phyloP scores from a whole-genome alignment of 1,284 basidiomycete genomes.

The Malassezia nana region DNA sequence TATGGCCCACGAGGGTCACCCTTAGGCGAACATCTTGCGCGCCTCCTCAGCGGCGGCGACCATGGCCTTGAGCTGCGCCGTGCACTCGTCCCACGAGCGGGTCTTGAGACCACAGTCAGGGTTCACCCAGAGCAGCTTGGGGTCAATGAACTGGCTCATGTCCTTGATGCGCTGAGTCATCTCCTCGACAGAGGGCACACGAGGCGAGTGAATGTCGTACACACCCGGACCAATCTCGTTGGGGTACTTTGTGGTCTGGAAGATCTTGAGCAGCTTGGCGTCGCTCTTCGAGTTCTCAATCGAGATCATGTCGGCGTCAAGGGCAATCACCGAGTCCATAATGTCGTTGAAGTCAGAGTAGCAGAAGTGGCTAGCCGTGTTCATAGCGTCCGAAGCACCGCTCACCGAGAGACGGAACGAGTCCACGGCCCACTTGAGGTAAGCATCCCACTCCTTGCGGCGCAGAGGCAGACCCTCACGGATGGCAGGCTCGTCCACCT shows the following conservation, averaged over 20 bases:
- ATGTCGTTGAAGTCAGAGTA: constrained; percentile 75
- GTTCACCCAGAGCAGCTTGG: constrained; percentile 63
- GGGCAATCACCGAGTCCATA: constrained; percentile 91
- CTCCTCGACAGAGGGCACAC: constrained; percentile 77
- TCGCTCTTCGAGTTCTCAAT: constrained; percentile 65
- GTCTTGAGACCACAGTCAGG: constrained; percentile 61
- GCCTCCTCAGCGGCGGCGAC: constrained; percentile 62
- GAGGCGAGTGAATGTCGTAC: constrained; percentile 95
- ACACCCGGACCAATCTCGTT: constrained; percentile 94
- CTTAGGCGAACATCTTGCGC: constrained; percentile 56
- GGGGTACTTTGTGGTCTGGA: constrained; percentile 90
- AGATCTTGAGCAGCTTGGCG: constrained; percentile 79
- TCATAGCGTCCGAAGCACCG: constrained; percentile 42
- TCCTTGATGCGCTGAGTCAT: constrained; percentile 82
- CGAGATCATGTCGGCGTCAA: constrained; percentile 98
- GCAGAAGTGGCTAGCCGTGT: constrained; percentile 48
- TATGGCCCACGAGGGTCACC: neutral
- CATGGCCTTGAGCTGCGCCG: constrained; percentile 52
- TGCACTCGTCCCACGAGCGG: constrained; percentile 54
- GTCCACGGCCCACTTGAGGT: constrained; percentile 48
- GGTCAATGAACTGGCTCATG: constrained; percentile 53
- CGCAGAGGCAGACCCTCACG: constrained; percentile 66
- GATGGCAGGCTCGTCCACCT: constrained; percentile 98
- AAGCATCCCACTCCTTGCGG: constrained; percentile 41
- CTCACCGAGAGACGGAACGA: constrained; percentile 45